Base-by-base conservation (phyloP, 176 grass and related monocot species). In the Triticum turgidum region DNA sequence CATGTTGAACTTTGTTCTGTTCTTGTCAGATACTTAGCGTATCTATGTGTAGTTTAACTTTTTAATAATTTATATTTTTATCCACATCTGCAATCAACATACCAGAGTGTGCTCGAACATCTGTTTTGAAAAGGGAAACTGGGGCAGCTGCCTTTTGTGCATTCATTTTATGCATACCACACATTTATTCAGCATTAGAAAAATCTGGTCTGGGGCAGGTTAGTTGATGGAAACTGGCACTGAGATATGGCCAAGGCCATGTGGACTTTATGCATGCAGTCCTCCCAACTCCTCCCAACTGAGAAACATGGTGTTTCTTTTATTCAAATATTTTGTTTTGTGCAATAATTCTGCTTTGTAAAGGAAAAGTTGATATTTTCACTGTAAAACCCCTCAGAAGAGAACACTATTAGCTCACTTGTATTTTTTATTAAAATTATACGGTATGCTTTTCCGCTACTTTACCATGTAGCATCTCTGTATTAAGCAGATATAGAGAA, bases 401-500 rank as follows among this genome's bases (percentile, higher is more conserved):
- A 59, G 56, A 59, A 59, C 20, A 59, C 56, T 59, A 58, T 58
- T 58, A 59, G 20, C 56, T 59, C 56, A 59, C 20, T 20, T 59
- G 20, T 59, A 54, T 76, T 34, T 77, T 77, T 21, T 17, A 56
- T 22, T 76, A 24, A 27, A 75, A 49, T 24, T 25, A 49, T 29
- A 49, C 21, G 20, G 35, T 1, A 45, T 45, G 24, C 24, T 77
- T 38, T 67, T 81, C 39, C 7, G 20, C 20, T 33, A 73, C n/a
- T 73, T 83, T 42, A 61, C 81, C 61, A 1, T 63, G 59, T 67
- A 34, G 25, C 63, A 35, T 73, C 65, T 76, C 24, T 88, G 20
- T 85, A 49, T 85, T 35, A 61, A 51, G 54, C 90, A 97, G 95
- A 98, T 73, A 91, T 96, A 4, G 90, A 98, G 32, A 95, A 84